A percentile compares a stretch with the other conserved stretches of the same genome.
Evolutionary conservation across 139 green algal species (phyloP).

Genomic region (Closterium sp.): DNA sequence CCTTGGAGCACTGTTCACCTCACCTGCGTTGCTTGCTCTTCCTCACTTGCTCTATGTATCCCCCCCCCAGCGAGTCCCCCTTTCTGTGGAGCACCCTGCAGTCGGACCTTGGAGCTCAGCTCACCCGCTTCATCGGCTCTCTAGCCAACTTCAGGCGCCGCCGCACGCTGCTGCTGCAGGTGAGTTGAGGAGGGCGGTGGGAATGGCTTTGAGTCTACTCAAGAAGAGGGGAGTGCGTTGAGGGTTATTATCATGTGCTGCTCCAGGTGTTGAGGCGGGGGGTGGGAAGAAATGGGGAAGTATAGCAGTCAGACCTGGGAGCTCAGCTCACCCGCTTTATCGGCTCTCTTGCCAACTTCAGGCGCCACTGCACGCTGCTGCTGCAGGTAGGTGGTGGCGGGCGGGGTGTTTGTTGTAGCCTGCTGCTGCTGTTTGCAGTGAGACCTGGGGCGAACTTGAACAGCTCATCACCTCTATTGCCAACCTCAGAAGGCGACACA

Average conservation of each 20-base stretch:
- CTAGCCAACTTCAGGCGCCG: slow-evolving; percentile 39
- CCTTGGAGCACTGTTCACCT: background rate
- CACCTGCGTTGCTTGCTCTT: background rate
- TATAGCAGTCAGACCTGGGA: too few relatives aligned
- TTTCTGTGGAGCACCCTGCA: slow-evolving; percentile 34
- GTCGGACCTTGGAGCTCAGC: background rate
- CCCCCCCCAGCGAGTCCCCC: background rate
- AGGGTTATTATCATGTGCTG: too few relatives aligned
- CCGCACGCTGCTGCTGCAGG: slow-evolving; percentile 43
- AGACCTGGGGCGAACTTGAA: too few relatives aligned
- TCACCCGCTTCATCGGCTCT: slow-evolving; percentile 9
- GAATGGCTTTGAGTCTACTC: too few relatives aligned
- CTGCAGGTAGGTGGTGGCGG: too few relatives aligned
- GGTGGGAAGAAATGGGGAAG: too few relatives aligned
- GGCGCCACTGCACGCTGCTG: slow-evolving; percentile 32
- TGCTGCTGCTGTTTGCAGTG: too few relatives aligned
- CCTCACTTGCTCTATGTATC: background rate
- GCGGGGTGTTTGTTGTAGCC: too few relatives aligned
- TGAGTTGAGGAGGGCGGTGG: background rate
- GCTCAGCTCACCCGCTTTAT: slow-evolving; percentile 24
- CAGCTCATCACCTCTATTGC: slow-evolving; percentile 2
- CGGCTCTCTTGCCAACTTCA: slow-evolving; percentile 22
- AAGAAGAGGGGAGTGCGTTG: too few relatives aligned
- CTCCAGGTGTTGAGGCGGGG: too few relatives aligned
- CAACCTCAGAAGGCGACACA: slow-evolving; percentile 27